Conservation (phyloP, 108 stramenopile species). For the Fistulifera solaris region DNA sequence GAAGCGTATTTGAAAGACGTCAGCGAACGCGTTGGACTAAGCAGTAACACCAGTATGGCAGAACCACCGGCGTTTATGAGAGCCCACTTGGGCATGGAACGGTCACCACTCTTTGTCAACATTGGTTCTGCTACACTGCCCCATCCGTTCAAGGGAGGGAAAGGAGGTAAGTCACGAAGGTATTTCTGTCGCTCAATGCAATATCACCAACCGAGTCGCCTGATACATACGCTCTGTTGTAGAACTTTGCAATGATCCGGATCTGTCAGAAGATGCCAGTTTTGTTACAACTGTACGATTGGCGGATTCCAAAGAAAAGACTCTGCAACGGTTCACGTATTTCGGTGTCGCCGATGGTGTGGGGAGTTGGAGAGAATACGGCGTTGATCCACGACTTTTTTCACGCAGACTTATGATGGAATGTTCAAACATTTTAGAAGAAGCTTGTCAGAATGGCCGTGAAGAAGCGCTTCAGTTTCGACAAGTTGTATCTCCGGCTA, state of each 20-base stretch:
- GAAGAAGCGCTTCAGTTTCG: conserved; percentile 39
- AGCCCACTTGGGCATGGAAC: conserved; percentile 52
- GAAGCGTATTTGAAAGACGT: conserved; percentile 80
- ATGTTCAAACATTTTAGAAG: conserved; percentile 52
- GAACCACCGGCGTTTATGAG: conserved; percentile 67
- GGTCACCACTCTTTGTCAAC: conserved; percentile 67
- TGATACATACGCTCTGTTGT: conserved; percentile 16
- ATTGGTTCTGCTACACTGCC: conserved; percentile 77
- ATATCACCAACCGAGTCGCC: too few relatives aligned
- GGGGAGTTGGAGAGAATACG: conserved; percentile 92
- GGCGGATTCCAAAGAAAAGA: conserved; percentile 51
- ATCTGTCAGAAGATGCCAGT: conserved; percentile 85
- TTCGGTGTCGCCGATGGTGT: conserved; percentile 95
- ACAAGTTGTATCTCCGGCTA: conserved; percentile 54
- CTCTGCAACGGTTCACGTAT: conserved; percentile 60
- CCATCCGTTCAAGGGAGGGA: conserved; percentile 84
- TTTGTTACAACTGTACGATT: conserved; percentile 47
- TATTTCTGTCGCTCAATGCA: too few relatives aligned
- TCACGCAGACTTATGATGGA: conserved; percentile 78
- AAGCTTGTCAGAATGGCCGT: conserved; percentile 38
- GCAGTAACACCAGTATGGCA: conserved; percentile 73
- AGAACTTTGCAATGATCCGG: conserved; percentile 49
- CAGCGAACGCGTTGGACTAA: conserved; percentile 81
- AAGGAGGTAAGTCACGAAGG: conserved; percentile 19
- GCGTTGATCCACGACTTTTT: conserved; percentile 89